Conservation (phyloP, 1,284 basidiomycete species). For the Omphalotus olearius region DNA sequence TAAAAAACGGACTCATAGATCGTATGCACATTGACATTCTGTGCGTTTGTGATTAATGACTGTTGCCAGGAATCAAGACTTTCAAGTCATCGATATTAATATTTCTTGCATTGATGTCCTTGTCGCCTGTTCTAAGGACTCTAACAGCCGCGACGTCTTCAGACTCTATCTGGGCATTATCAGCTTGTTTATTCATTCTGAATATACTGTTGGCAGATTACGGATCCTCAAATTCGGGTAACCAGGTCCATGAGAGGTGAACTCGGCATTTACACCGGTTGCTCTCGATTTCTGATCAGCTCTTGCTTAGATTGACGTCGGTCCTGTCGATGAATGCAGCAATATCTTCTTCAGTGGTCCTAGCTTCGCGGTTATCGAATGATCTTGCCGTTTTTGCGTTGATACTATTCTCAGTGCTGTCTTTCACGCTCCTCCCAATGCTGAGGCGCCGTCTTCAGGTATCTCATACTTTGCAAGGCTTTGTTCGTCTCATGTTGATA, state of each 20-base stretch:
- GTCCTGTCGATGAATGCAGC: conserved; percentile 94
- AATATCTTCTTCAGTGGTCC: conserved; percentile 89
- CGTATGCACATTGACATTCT: conserved; percentile 25
- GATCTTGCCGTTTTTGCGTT: conserved; percentile 90
- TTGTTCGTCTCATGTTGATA: conserved; percentile 13
- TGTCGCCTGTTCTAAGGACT: conserved; percentile 89
- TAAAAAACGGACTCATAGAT: conserved; percentile 21
- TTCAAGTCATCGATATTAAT: conserved; percentile 79
- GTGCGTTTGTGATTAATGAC: neutral
- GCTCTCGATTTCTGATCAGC: conserved; percentile 27
- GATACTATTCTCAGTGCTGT: conserved; percentile 80
- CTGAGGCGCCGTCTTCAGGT: conserved; percentile 80
- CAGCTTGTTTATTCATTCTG: conserved; percentile 40
- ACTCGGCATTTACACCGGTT: conserved; percentile 1
- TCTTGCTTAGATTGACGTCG: conserved; percentile 66
- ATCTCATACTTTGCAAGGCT: conserved; percentile 21
- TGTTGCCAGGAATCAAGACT: conserved; percentile 54
- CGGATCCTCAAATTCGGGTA: conserved; percentile 49
- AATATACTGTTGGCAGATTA: conserved; percentile 48
- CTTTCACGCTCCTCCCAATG: conserved; percentile 84
- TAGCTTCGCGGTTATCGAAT: conserved; percentile 84
- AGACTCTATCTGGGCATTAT: conserved; percentile 95
- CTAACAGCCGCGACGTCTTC: conserved; percentile 93
- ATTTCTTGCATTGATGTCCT: conserved; percentile 82
- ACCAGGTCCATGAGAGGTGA: conserved; percentile 38